Conservation (phyloP, 2,329 filamentous ascomycete genomes). For the Apiospora sp. region DNA sequence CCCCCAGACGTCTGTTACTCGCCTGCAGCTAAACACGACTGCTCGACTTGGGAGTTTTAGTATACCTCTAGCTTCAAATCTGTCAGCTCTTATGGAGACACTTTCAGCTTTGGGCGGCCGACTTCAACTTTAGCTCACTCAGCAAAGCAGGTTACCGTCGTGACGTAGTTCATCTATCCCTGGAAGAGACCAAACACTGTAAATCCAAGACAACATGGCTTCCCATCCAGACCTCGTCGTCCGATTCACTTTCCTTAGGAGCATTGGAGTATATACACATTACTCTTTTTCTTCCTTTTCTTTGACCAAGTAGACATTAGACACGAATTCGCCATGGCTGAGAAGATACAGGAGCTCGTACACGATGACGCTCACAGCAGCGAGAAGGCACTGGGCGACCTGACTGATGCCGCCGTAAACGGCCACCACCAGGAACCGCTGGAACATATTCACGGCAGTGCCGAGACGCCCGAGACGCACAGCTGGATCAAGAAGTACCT, state of each 20-base stretch:
- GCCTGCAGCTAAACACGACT: neutral
- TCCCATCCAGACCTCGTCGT: neutral
- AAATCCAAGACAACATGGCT: neutral
- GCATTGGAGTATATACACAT: neutral
- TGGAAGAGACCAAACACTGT: neutral
- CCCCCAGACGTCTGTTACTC: no score
- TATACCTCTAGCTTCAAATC: neutral
- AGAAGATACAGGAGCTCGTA: neutral
- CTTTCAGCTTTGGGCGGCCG: neutral
- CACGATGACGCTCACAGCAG: neutral
- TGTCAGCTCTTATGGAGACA: neutral
- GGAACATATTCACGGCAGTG: neutral
- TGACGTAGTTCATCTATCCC: neutral
- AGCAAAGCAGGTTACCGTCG: neutral
- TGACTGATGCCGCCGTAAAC: neutral
- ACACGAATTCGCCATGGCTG: neutral
- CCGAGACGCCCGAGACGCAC: constrained; percentile 11
- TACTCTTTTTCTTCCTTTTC: no score
- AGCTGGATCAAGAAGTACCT: constrained; percentile 5
- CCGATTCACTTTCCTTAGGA: no score
- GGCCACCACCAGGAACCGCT: neutral
- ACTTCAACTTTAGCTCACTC: neutral
- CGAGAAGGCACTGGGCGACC: neutral
- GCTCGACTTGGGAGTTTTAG: neutral
- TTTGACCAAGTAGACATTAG: no score